These are phyloP conservation scores for Strobilomyces confusus DNA, from an alignment of 768 basidiomycete species.

Conservation along the genomic window DNA sequence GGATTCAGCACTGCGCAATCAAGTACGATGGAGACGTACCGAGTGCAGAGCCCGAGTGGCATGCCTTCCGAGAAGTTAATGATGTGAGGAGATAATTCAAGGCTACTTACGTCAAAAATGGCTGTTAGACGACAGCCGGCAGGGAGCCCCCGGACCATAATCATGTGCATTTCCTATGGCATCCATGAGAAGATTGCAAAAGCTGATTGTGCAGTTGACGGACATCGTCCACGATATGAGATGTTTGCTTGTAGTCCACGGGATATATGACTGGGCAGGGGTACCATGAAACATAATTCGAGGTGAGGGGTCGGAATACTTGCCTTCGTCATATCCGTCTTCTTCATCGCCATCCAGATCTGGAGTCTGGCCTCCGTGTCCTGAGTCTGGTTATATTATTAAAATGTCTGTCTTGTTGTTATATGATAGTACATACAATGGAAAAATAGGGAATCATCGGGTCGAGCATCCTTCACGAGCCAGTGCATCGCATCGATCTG, in stretches of 20 bases:
- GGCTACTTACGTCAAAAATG: conserved; percentile 62
- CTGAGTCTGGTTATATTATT: conserved; percentile 56
- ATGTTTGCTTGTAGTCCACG: conserved; percentile 57
- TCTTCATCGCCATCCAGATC: conserved; percentile 81
- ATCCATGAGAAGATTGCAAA: conserved; percentile 1
- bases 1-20: neutral
- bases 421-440: conserved; percentile 53
- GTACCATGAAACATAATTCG: neutral
- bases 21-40: conserved; percentile 40
- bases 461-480: conserved; percentile 77
- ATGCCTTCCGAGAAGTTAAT: conserved; percentile 46
- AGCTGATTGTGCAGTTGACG: conserved; percentile 22
- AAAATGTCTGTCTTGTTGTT: neutral
- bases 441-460: conserved; percentile 88
- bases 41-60: conserved; percentile 86
- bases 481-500: conserved; percentile 82
- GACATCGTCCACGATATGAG: conserved; percentile 90
- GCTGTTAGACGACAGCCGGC: conserved; percentile 85
- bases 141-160: conserved; percentile 80
- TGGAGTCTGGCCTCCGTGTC: conserved; percentile 89
- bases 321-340: conserved; percentile 80
- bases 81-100: neutral
- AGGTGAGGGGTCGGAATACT: conserved; percentile 7
- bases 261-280: conserved; percentile 74
- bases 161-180: conserved; percentile 62